Evolutionary conservation across 345 rosid species (phyloP), one percentile per base, ranked within the genome.

Genomic region (Sisymbrium irio): DNA sequence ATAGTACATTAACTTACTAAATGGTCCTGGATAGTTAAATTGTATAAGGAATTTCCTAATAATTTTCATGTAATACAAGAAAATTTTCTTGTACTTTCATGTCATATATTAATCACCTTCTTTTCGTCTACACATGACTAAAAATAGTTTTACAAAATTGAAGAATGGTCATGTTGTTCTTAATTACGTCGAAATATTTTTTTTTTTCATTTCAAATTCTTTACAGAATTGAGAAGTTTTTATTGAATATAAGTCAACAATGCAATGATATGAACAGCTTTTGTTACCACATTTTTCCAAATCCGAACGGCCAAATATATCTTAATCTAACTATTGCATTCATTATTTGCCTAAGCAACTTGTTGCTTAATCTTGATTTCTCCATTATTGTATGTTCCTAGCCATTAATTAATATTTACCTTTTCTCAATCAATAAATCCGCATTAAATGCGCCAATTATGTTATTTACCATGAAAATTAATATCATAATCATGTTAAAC

Each of bases 211-310:
- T n/a, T 46, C 7, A 10, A 53, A 54, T 5, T 6, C 8, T 27
- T 37, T 3, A 17, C 61, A 54, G n/a, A 14, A 28, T 13, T 6
- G 17, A 9, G 25, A 7, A 7, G 0, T 6, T 42, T 65, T 12
- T 6, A 40, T 59, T 47, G 36, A 22, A 3, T 39, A 46, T 12
- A 59, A 30, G 73, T 58, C 67, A 66, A 59, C 36, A 40, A 49
- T 67, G 67, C 54, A 53, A 19, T 22, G 37, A 62, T 39, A 60
- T 74, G 67, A 74, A 59, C 78, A 66, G 44, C 53, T 66, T 19
- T 42, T 40, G 69, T n/a, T 20, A 40, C 57, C 46, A 70, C 67
- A 25, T 33, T 20, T 40, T 69, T 45, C 15, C 47, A 35, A 36
- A 50, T 5, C 36, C 35, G 15, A 49, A n/a, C 4, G 36, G 27